phyloP scores from a whole-genome alignment of 2,329 filamentous ascomycete genomes.

The Colletotrichum sp. region DNA sequence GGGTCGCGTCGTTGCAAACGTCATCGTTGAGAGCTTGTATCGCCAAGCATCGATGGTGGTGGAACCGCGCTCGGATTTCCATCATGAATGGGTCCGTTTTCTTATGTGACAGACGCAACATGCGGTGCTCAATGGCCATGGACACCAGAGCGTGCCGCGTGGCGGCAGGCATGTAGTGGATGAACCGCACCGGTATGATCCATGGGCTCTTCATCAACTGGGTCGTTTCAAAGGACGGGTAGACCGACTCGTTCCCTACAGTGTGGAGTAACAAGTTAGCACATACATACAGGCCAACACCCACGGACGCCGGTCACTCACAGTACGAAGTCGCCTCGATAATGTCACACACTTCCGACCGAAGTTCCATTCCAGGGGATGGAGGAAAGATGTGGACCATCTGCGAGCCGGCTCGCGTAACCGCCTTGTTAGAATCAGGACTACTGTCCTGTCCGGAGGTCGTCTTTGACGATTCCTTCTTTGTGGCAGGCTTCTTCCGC shows the following conservation, averaged over 20 bases:
- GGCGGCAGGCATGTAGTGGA: background rate
- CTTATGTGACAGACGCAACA: constrained; percentile 24
- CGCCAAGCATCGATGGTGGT: constrained; percentile 32
- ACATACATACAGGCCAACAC: background rate
- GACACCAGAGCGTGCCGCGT: constrained; percentile 27
- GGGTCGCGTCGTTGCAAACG: constrained; percentile 24
- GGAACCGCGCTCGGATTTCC: constrained; percentile 29
- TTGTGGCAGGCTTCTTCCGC: background rate
- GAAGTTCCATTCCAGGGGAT: background rate
- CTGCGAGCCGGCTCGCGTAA: background rate
- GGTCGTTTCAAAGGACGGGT: background rate
- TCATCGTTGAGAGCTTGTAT: constrained; percentile 34
- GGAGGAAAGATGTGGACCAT: background rate
- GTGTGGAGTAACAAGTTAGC: background rate
- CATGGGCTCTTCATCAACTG: constrained; percentile 7
- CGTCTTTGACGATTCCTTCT: background rate
- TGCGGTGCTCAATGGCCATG: constrained; percentile 36
- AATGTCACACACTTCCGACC: constrained; percentile 8
- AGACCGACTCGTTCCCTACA: constrained; percentile 10
- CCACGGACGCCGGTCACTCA: background rate
- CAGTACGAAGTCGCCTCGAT: constrained; percentile 18
- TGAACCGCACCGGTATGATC: background rate
- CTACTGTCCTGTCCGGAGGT: background rate
- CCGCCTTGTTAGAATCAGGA: background rate
- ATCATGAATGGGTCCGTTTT: constrained; percentile 18